These are phyloP conservation scores for Athelia psychrophila DNA, from an alignment of 1,284 basidiomycete species.

Conservation along the genomic window DNA sequence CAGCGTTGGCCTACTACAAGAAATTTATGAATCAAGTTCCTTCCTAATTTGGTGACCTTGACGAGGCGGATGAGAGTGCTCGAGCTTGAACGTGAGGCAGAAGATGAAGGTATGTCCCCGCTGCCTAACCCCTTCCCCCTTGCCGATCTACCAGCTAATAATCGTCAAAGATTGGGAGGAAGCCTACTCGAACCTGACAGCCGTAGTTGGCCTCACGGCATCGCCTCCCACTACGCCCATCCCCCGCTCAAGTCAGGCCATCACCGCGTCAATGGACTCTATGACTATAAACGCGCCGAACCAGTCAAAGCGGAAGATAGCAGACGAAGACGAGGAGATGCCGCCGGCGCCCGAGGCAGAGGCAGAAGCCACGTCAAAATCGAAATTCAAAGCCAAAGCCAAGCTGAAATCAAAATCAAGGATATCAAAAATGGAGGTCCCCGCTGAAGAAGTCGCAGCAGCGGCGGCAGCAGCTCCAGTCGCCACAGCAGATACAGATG, in stretches of 20 bases:
- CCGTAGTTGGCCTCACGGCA: slow-evolving; percentile 50
- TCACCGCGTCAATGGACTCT: slow-evolving; percentile 14
- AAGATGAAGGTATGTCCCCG: slow-evolving; percentile 69
- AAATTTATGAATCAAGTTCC: slow-evolving; percentile 89
- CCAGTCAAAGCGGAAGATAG: slow-evolving; percentile 49
- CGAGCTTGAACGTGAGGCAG: slow-evolving; percentile 68
- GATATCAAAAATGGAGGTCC: background rate
- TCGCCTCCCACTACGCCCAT: slow-evolving; percentile 52
- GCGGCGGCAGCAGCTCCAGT: slow-evolving; percentile 18
- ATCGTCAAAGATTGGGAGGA: slow-evolving; percentile 66
- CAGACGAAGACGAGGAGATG: slow-evolving; percentile 32
- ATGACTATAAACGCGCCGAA: slow-evolving; percentile 15
- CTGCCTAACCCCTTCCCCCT: background rate
- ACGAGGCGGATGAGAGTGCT: slow-evolving; percentile 79
- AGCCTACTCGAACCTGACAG: slow-evolving; percentile 54
- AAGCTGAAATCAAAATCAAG: background rate
- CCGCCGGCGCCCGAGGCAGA: background rate
- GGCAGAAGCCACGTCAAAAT: background rate
- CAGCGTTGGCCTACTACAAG: slow-evolving; percentile 76
- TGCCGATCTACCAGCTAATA: too few species aligned
- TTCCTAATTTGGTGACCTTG: slow-evolving; percentile 89
- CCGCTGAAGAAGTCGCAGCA: slow-evolving; percentile 5
- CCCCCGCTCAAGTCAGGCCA: slow-evolving; percentile 34
- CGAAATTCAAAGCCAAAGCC: background rate
- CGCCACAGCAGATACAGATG: too few species aligned